These are phyloP conservation scores for Biscutella auriculata DNA, from an alignment of 441 rosid species.

Conservation along the genomic window DNA sequence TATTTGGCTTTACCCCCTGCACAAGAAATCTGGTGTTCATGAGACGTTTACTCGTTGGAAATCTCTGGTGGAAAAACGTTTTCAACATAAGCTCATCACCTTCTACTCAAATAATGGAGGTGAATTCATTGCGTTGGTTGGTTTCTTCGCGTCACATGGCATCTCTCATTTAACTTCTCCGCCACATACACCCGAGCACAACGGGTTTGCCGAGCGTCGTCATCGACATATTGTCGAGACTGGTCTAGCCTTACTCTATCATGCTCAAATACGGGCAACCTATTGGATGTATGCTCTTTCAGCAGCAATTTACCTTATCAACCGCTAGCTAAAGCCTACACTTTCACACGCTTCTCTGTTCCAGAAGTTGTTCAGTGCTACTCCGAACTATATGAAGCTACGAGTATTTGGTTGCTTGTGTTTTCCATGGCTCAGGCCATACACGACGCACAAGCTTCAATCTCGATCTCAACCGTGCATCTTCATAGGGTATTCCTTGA, in stretches of 20 bases:
- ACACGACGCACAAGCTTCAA: too few relatives aligned
- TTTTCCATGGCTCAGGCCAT: too few relatives aligned
- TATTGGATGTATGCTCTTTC: background rate
- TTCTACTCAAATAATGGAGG: background rate
- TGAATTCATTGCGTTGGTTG: background rate
- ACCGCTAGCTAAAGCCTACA: too few relatives aligned
- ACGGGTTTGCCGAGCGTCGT: background rate
- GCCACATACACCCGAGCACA: background rate
- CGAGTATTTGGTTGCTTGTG: too few relatives aligned
- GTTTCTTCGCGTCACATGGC: background rate
- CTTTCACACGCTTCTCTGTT: too few relatives aligned
- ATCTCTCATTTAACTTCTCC: background rate
- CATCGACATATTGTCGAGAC: background rate
- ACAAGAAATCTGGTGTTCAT: too few relatives aligned
- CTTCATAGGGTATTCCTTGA: too few relatives aligned
- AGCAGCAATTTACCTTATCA: background rate
- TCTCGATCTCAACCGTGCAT: too few relatives aligned
- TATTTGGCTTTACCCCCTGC: too few relatives aligned
- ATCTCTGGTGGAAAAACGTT: background rate
- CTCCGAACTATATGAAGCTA: too few relatives aligned
- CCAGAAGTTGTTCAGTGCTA: too few relatives aligned
- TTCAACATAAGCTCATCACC: background rate
- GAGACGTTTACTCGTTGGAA: background rate
- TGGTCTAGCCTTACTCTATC: too few relatives aligned
- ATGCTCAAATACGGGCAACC: background rate